These are phyloP conservation scores for Plenodomus biglobosus DNA, from an alignment of 2,329 filamentous ascomycete species.

Conservation along the genomic window DNA sequence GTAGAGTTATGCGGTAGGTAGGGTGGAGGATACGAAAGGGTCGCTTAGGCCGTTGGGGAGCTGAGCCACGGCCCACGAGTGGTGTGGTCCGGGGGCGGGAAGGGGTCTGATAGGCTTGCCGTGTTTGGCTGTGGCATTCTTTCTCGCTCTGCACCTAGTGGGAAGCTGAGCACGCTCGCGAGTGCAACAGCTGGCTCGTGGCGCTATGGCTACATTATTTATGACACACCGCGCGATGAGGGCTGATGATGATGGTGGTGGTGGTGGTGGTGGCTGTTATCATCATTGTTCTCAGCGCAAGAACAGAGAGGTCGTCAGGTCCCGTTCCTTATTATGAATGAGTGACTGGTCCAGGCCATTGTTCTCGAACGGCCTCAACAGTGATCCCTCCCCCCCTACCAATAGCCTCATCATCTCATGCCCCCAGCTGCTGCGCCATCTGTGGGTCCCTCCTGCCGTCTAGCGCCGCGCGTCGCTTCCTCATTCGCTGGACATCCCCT, in stretches of 20 bases:
- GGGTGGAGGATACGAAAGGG: too few species aligned
- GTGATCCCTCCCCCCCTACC: background rate
- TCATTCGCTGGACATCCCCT: slow-evolving; percentile 25
- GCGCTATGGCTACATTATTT: too few species aligned
- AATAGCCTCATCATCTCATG: slow-evolving; percentile 12
- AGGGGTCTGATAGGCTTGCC: background rate
- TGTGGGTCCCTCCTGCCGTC: slow-evolving; percentile 1
- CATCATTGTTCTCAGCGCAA: too few species aligned
- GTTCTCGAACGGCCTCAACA: background rate
- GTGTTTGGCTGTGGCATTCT: background rate
- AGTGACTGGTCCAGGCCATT: background rate
- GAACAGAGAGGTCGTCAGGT: too few species aligned
- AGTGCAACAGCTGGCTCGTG: background rate
- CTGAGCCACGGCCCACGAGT: background rate
- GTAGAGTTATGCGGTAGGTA: too few species aligned
- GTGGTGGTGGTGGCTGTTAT: too few species aligned
- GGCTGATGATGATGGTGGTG: too few species aligned
- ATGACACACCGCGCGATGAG: too few species aligned
- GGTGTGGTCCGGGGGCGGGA: background rate
- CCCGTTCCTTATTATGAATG: too few species aligned
- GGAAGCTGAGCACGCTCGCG: too few species aligned
- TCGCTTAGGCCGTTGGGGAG: too few species aligned
- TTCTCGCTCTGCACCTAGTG: too few species aligned
- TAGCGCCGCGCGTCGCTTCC: slow-evolving; percentile 34
- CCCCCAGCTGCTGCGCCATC: background rate